Evolutionary conservation across 2,329 filamentous ascomycete genomes (phyloP), one percentile per base, ranked within the genome.

Genomic region (Arthroderma sp.): DNA sequence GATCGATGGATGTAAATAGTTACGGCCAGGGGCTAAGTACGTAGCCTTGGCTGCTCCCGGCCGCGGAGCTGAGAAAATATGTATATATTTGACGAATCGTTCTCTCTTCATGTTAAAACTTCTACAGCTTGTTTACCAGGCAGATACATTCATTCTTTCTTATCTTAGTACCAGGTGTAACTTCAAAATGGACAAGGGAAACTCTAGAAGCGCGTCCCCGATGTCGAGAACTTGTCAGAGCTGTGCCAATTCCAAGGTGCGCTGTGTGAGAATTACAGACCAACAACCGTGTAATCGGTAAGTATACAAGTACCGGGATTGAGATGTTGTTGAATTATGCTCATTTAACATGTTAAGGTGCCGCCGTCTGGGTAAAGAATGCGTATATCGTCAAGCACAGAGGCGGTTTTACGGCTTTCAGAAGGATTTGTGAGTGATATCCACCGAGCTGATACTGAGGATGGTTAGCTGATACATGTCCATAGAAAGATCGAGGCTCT

Each of bases 401-500:
- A 57, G 61, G 42, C 58, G 61, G 29, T 60, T 54, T 32, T 42
- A 65, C 47, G 62, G 59, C 28, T 59, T 57, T 29, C 53, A 59
- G 32, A 65, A 62, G 44, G 64, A 65, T 47, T 55, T 56, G 56
- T 59, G 48, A 42, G 50, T 42, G 6, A n/a, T 9, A n/a, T 37
- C 22, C 5, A 31, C 9, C 27, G 29, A 8, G 38, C 31, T 31
- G 5, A 8, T 15, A 31, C 10, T 22, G 6, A 9, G 28, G 11
- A 4, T 29, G 38, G 27, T 29, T 6, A 39, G 44, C 40, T 49
- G 43, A 48, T 38, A 11, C 37, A 39, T 33, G 10, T n/a, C 6
- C 3, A 4, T 38, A 62, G 59, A 15, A 58, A 55, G 28, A 64
- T 64, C 33, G 58, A 65, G 43, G 59, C 59, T 8, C 57, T 66